Base-by-base conservation (phyloP, 2,329 filamentous ascomycete genomes). In the Phyllachora maydis region DNA sequence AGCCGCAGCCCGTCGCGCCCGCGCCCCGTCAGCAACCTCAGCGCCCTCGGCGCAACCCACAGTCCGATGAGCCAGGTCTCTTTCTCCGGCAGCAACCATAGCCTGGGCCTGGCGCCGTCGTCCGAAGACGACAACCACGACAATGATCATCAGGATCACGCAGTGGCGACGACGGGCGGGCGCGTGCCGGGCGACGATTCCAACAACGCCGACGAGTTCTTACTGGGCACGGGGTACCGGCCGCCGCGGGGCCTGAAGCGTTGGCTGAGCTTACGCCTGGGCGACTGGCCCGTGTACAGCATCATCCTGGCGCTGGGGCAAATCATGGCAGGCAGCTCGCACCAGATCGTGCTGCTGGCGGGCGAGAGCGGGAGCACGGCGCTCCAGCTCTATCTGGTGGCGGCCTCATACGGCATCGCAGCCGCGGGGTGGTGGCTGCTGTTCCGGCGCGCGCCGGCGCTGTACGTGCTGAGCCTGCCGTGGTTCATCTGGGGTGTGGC, bases 301-400 rank as follows among this genome's bases (percentile, higher is more conserved):
- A 52, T 71, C 29, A 50, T 72, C 22, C 53, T 72, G 11, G 64
- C 64, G 6, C 49, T 69, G 17, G 61, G 63, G 12, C 66, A 72
- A 35, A 63, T 72, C 29, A 60, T 72, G 23, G 63, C 67, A 2
- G 62, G 65, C 27, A 72, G 70, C 41, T 71, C 65, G 0, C 72
- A 72, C 42, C 69, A 74, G 37, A 65, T 74, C 36, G 70, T 66
- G 1, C 51, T 75, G n/a, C 51, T 75, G 11, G 67, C 65, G 0
- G 69, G 68, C 11, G 58, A 67, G 33, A 51, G 65, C 11, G 66
- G 63, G 26, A 54, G 72, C 38, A 56, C 57, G 2, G 60, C 65
- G 4, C 41, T 47, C 16, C 63, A 67, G 35, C 48, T 73, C 1
- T 73, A 73, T 41, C 52, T 55, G 23, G 60, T 70, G 17, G 65